phyloP scores from a whole-genome alignment of 2,329 filamentous ascomycete genomes.

The Colletotrichum sp. region DNA sequence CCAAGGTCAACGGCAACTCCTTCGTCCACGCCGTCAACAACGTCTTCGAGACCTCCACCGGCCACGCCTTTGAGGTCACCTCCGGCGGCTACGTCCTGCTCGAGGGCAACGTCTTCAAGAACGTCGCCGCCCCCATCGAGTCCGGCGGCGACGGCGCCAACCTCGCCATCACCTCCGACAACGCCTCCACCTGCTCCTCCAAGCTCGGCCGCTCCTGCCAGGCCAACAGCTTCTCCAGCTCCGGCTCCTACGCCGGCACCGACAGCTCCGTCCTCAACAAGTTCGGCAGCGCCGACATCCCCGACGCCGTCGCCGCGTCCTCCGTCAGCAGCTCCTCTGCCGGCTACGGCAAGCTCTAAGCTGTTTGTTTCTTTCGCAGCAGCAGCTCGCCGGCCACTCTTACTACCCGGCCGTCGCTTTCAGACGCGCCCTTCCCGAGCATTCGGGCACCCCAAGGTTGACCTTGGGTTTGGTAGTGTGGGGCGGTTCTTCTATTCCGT shows the following conservation, averaged over 20 bases:
- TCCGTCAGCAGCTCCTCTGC: constrained; percentile 43
- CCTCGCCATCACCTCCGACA: constrained; percentile 18
- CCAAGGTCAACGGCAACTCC: constrained; percentile 62
- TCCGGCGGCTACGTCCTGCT: constrained; percentile 47
- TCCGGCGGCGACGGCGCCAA: not conserved
- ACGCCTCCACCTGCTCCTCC: constrained; percentile 40
- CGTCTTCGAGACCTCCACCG: constrained; percentile 57
- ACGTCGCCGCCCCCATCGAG: constrained; percentile 48
- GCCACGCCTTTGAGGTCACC: constrained; percentile 61
- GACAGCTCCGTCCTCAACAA: constrained; percentile 53
- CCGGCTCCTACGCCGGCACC: constrained; percentile 39
- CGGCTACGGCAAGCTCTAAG: constrained; percentile 50
- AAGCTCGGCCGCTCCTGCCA: constrained; percentile 55
- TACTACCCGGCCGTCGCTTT: not conserved
- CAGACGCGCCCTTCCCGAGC: not conserved
- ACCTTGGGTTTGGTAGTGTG: not conserved
- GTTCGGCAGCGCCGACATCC: constrained; percentile 50
- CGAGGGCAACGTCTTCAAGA: constrained; percentile 64
- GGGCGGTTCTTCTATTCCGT: not conserved
- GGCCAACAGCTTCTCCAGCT: constrained; percentile 51
- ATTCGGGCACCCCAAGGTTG: not conserved
- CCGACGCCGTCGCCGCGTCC: constrained; percentile 29
- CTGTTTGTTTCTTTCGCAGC: not conserved
- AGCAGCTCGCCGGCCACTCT: not conserved
- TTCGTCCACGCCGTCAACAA: constrained; percentile 67